These are phyloP conservation scores for Aspergillus bombycis DNA, from an alignment of 2,329 filamentous ascomycete species.

Conservation along the genomic window DNA sequence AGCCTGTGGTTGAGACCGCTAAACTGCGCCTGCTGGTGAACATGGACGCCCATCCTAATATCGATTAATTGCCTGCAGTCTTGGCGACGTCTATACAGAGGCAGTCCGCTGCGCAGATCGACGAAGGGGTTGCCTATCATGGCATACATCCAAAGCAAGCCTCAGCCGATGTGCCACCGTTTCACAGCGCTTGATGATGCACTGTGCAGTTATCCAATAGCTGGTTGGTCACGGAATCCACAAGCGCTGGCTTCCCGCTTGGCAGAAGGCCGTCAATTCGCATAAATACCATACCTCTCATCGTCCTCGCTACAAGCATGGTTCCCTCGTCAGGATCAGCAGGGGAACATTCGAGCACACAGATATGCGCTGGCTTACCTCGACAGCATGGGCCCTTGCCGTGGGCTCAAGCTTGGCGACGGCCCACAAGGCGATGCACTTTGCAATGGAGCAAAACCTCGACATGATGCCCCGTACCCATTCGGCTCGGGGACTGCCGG, in stretches of 20 bases:
- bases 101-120: not conserved
- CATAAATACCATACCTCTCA: not conserved
- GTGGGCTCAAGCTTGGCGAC: not conserved
- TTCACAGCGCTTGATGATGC: not conserved
- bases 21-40: not conserved
- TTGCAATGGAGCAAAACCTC: not conserved
- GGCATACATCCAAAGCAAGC: not conserved
- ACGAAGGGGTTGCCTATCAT: not conserved
- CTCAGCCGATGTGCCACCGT: not conserved
- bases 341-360: not conserved
- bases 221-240: not conserved
- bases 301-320: not conserved
- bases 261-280: not conserved
- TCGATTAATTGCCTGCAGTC: not conserved
- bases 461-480: not conserved
- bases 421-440: not conserved
- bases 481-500: not conserved
- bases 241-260: not conserved
- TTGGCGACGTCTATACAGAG: not conserved
- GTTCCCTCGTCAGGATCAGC: not conserved
- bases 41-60: not conserved
- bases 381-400: not conserved
- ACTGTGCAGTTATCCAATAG: not conserved
- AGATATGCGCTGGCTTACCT: not conserved
- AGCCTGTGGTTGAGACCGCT: not conserved